Conservation (phyloP, 2,329 filamentous ascomycete genomes). For the Plenodomus tracheiphilus region DNA sequence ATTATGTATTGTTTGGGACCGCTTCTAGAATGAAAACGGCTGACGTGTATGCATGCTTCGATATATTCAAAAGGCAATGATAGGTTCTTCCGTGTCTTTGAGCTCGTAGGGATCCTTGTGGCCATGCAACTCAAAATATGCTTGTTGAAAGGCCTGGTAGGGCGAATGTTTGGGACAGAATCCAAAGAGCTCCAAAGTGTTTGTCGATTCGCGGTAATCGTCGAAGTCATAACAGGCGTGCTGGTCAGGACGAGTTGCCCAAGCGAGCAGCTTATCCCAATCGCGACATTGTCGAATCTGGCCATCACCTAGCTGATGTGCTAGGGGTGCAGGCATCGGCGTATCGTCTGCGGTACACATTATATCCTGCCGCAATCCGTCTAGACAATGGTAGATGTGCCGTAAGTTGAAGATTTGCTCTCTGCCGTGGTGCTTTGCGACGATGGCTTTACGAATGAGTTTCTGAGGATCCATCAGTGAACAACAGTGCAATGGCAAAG, state of each 20-base stretch:
- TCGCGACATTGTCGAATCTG: slow-evolving; percentile 37
- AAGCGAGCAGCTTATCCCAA: slow-evolving; percentile 37
- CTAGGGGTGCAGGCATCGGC: slow-evolving; percentile 34
- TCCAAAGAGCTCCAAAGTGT: slow-evolving; percentile 41
- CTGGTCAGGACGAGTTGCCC: slow-evolving; percentile 36
- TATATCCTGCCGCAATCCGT: slow-evolving; percentile 39
- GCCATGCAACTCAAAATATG: slow-evolving; percentile 40
- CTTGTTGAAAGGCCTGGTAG: slow-evolving; percentile 31
- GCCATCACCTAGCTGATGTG: slow-evolving; percentile 30
- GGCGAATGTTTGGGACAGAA: slow-evolving; percentile 37
- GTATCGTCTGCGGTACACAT: slow-evolving; percentile 43
- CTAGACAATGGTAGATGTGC: slow-evolving; percentile 41
- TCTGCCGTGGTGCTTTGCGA: slow-evolving; percentile 29
- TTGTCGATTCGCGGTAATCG: slow-evolving; percentile 42
- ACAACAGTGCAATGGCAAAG: neutral
- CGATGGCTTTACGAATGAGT: slow-evolving; percentile 40
- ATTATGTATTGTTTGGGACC: neutral
- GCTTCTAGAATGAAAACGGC: neutral
- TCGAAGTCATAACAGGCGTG: slow-evolving; percentile 40
- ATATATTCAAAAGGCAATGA: slow-evolving; percentile 19
- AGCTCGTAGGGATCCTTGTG: slow-evolving; percentile 39
- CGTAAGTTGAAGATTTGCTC: slow-evolving; percentile 26
- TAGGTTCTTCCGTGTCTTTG: slow-evolving; percentile 15
- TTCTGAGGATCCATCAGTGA: slow-evolving; percentile 23
- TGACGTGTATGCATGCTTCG: neutral